phyloP scores from a whole-genome alignment of 768 basidiomycete genomes.

The Pisolithus orientalis region DNA sequence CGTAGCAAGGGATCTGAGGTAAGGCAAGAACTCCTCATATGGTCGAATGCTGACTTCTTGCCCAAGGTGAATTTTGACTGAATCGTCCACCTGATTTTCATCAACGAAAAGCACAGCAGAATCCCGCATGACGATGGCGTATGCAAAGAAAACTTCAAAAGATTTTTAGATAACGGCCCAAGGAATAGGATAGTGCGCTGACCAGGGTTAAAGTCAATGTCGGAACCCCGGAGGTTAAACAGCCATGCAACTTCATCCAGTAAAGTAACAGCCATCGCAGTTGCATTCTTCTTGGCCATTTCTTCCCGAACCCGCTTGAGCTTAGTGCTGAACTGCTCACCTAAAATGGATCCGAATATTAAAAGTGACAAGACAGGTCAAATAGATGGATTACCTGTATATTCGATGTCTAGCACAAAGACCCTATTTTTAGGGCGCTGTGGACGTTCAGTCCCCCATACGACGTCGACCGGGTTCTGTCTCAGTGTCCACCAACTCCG shows the following conservation, averaged over 20 bases:
- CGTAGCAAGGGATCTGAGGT: slow-evolving; percentile 47
- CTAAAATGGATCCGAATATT: slow-evolving; percentile 23
- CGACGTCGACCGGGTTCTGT: slow-evolving; percentile 70
- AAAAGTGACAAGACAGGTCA: neutral
- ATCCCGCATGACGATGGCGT: slow-evolving; percentile 67
- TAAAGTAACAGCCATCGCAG: slow-evolving; percentile 75
- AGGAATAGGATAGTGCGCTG: neutral
- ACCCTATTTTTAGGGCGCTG: slow-evolving; percentile 59
- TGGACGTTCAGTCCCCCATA: slow-evolving; percentile 70
- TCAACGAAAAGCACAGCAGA: slow-evolving; percentile 65
- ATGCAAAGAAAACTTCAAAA: slow-evolving; percentile 79
- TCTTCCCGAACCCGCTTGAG: slow-evolving; percentile 60
- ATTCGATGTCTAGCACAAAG: slow-evolving; percentile 66
- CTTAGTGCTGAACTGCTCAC: slow-evolving; percentile 62
- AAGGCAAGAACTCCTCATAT: slow-evolving; percentile 63
- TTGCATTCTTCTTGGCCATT: slow-evolving; percentile 45
- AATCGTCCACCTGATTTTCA: slow-evolving; percentile 36
- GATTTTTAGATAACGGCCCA: neutral
- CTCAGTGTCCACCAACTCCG: slow-evolving; percentile 57
- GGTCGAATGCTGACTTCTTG: slow-evolving; percentile 56
- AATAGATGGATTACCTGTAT: slow-evolving; percentile 44
- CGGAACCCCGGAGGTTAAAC: slow-evolving; percentile 86
- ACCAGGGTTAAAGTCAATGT: slow-evolving; percentile 86
- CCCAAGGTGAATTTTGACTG: slow-evolving; percentile 44
- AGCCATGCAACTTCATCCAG: slow-evolving; percentile 95